Base-by-base conservation (phyloP, 345 rosid species). In the Dovyalis caffra region DNA sequence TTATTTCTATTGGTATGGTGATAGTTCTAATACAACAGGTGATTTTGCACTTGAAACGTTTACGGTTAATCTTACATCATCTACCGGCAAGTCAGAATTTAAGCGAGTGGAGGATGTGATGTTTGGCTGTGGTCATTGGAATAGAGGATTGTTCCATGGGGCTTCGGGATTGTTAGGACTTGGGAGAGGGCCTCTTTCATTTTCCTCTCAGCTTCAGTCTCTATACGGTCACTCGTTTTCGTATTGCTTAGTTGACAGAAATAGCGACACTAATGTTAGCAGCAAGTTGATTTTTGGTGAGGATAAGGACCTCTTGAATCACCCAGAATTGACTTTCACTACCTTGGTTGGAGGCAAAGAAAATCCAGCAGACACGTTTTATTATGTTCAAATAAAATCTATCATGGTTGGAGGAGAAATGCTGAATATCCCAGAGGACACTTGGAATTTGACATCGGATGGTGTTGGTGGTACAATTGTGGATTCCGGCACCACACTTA, bases 51-150 rank as follows among this genome's bases (percentile, higher is more conserved):
- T 80, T 0, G 99, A 95, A 83, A 92, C 92, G 4, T 95, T 95
- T 68, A 87, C 94, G 0, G 92, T 92, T 8, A 95, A 95, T 53
- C 90, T 89, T 60, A 90, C 94, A 0, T 76, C 88, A 0, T 58
- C 65, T 4, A 71, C 75, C 0, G 90, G 89, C 32, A 83, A 80
- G 18, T 80, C 98, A 0, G 87, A 85, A 61, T 76, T 85, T 8
- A 86, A 70, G 37, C 77, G 51, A n/a, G 88, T 89, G 2, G 94
- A 92, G 79, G 85, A 92, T 35, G 78, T 92, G 70, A 88, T 90
- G 92, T 92, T 95, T 43, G 99, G 99, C 16, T 92, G 97, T 64
- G 97, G 99, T n/a, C 92, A 89, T 78, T 90, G 95, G 97, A 95
- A 95, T 78, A 70, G 97, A 78, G 99, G 97, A 34, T 78, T 81